phyloP scores from a whole-genome alignment of 306 rosid genomes.

The Lagenaria siceraria region DNA sequence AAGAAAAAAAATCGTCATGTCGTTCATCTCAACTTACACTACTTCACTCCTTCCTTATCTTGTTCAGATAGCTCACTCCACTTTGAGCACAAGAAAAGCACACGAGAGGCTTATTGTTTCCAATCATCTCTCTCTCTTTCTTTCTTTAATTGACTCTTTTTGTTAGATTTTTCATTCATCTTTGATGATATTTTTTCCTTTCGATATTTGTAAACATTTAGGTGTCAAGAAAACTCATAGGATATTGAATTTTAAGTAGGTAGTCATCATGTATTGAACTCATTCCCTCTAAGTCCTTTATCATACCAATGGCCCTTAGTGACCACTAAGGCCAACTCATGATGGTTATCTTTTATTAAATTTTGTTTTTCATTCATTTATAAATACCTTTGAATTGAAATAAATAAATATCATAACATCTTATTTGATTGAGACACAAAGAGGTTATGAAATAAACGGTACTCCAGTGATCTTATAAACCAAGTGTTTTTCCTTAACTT shows the following conservation, averaged over 20 bases:
- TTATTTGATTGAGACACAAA: background rate
- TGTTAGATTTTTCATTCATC: background rate
- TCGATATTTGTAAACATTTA: too few relatives aligned
- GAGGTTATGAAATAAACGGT: background rate
- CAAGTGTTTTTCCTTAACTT: background rate
- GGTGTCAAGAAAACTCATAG: too few relatives aligned
- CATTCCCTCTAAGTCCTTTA: too few relatives aligned
- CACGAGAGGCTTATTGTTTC: background rate
- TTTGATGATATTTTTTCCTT: background rate
- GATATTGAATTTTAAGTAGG: too few relatives aligned
- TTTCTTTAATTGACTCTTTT: background rate
- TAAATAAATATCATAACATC: background rate
- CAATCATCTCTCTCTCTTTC: background rate
- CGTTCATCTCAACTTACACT: background rate
- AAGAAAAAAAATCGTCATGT: background rate
- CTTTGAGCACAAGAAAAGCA: background rate
- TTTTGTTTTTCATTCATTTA: background rate
- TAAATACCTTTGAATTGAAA: background rate
- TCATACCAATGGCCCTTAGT: too few relatives aligned
- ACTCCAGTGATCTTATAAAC: background rate
- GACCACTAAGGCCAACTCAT: too few relatives aligned
- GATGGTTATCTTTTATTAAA: background rate
- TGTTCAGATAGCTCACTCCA: background rate
- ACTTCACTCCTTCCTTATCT: background rate
- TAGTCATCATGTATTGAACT: too few relatives aligned